Base-by-base conservation (phyloP, 1,284 basidiomycete genomes). In the Cutaneotrichosporon dermatis region DNA sequence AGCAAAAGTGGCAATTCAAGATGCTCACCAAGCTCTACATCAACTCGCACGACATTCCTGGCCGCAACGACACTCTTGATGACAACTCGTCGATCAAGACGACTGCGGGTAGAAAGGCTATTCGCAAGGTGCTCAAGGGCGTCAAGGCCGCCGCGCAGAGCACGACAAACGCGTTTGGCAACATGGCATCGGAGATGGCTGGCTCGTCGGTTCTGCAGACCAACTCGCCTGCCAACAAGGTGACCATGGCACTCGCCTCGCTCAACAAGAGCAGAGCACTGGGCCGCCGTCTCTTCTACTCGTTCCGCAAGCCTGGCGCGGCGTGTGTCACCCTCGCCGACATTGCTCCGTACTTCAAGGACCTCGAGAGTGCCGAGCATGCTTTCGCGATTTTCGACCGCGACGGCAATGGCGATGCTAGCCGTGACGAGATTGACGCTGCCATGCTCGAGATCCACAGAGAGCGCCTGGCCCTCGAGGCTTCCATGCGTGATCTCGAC, bases 401-500 rank as follows among this genome's bases (percentile, higher is more conserved):
- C 71, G 90, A 96, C 73, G 80, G 80, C 48, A 93, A 93, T 69
- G 89, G 90, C 2, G 88, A 92, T 69, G 83, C 83, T 10, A 83
- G 84, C 1, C 79, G 85, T 13, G 88, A 89, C 60, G 89, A 90
- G 77, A 78, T 88, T 34, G 87, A 90, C 73, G 82, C 88, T 78
- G 84, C 89, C 13, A 87, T 89, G 76, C 79, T 90, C 82, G 86
- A 90, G 55, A 83, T 91, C 59, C 91, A 94, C 74, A 84, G 89
- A 37, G 92, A 95, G 70, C 86, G 92, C 63, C 78, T 92, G 44
- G 86, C 88, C 5, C 84, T 96, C 56, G 87, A 90, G 64, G 86
- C 88, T 69, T 90, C 88, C 10, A 92, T 97, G 90, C 84, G 86
- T 43, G 92, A 95, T 74, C 81, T 95, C 55, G 92, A 96, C 76